Percentiles rank a stretch among this genome's conserved stretches.
phyloP scores from a whole-genome alignment of 495 filamentous ascomycete species.

The Trichoderma gamsii region DNA sequence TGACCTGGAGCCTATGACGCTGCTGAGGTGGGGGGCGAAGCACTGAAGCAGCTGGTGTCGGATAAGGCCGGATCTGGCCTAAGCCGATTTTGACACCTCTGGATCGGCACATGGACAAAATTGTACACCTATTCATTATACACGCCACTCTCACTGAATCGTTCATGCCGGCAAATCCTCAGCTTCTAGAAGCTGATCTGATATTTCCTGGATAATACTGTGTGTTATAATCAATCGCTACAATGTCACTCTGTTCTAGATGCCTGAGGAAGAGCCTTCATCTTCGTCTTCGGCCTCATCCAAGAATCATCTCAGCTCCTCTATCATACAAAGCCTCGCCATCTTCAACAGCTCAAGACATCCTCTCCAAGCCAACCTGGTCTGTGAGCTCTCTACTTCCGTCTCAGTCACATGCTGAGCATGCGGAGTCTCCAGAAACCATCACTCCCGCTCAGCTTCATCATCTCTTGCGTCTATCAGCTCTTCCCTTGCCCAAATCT shows the following conservation, averaged over 20 bases:
- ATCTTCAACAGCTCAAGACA: constrained; percentile 17
- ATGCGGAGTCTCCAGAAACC: constrained; percentile 30
- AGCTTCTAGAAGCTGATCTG: too few relatives aligned
- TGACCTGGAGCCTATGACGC: constrained; percentile 6
- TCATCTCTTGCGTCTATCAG: constrained; percentile 86
- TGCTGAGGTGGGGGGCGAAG: constrained; percentile 9
- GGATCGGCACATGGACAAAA: not conserved
- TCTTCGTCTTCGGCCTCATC: not conserved
- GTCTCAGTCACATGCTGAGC: constrained; percentile 27
- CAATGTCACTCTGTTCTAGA: constrained; percentile 13
- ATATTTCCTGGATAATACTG: not conserved
- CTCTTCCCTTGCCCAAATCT: constrained; percentile 65
- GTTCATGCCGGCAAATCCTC: too few relatives aligned
- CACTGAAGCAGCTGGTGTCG: not conserved
- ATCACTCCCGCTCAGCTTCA: constrained; percentile 51
- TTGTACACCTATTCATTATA: not conserved
- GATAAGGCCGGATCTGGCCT: not conserved
- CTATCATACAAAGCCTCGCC: constrained; percentile 18
- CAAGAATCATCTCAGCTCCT: not conserved
- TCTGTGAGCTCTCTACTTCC: constrained; percentile 73
- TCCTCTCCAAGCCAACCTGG: constrained; percentile 74
- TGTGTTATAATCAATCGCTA: not conserved
- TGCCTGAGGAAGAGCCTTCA: not conserved
- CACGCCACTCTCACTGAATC: not conserved
- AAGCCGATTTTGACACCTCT: not conserved